These are phyloP conservation scores for Solanum commersonii DNA, from an alignment of 257 asterid species.

Conservation along the genomic window DNA sequence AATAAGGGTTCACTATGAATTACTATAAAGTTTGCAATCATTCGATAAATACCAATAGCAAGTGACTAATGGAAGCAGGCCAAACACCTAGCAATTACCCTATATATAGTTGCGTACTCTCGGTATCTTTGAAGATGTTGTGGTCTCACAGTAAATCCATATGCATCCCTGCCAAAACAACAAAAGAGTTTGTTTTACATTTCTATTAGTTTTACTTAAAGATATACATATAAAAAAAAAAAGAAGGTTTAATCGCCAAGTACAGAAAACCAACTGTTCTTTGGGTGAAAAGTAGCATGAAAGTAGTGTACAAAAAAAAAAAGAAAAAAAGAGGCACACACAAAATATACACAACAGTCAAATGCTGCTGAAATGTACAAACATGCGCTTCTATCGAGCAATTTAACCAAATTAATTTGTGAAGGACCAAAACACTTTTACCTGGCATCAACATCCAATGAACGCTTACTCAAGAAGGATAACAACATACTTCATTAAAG, in stretches of 20 bases:
- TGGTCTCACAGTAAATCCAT: constrained; percentile 98
- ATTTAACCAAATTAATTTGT: not conserved
- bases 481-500: constrained; percentile 74
- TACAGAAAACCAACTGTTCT: not conserved
- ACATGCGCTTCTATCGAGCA: not conserved
- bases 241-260: not conserved
- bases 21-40: not conserved
- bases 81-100: constrained; percentile 33
- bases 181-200: not conserved
- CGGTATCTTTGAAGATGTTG: constrained; percentile 67
- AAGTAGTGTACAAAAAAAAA: not conserved
- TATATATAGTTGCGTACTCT: constrained; percentile 68
- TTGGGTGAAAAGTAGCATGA: not conserved
- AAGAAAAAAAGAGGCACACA: not conserved
- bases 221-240: not conserved
- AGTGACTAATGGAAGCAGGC: not conserved
- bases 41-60: not conserved
- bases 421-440: constrained; percentile 9
- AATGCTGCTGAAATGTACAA: not conserved
- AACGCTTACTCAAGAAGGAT: constrained; percentile 97
- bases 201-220: not conserved
- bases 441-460: constrained; percentile 86
- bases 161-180: constrained; percentile 70
- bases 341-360: not conserved
- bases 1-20: not conserved